Evolutionary conservation across 2,329 filamentous ascomycete genomes (phyloP), one percentile per base, ranked within the genome.

Genomic region (Talaromyces pinophilus): DNA sequence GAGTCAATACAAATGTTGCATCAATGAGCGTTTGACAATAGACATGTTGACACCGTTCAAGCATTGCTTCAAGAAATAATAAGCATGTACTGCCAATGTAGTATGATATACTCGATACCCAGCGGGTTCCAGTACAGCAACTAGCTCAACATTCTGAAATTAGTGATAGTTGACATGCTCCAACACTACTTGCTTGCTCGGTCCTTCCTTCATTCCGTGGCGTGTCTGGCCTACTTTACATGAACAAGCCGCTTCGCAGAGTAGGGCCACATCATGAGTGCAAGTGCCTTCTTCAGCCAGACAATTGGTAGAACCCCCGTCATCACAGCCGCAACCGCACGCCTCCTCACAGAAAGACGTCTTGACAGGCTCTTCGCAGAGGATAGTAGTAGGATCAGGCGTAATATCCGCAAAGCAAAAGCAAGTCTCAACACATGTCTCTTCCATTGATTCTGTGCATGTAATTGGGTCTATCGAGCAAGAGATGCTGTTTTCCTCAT

Each of bases 1-100:
- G 69, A 71, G 17, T 13, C 38, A 44, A n/a, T 60, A 44, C n/a
- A 28, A 30, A 44, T 30, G 17, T 44, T 33, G 38, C 11, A 25
- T 33, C 33, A 35, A 33, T 52, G 35, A 22, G 54, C 33, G 30
- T 38, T 57, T 57, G 5, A 15, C 11, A 38, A 25, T 38, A 15
- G 52, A 35, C 1, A 38, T 30, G 1, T 22, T 15, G n/a, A 10
- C 50, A 52, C 15, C 3, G 15, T 35, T 55, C 15, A 33, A 30
- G 17, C 15, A 35, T 17, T 5, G n/a, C 44, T 48, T 11, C n/a
- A 19, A 48, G n/a, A 46, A 46, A 19, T 46, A 19, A 19, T 15
- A 46, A 46, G n/a, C 40, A 19, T 19, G n/a, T n/a, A 19, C 42
- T 46, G 42, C 17, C 8, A 44, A 44, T 44, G 15, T 42, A n/a